A percentile compares a stretch with the other conserved stretches of the same genome.
These are phyloP conservation scores for Mangifera indica DNA, from an alignment of 345 rosid species.

Conservation along the genomic window DNA sequence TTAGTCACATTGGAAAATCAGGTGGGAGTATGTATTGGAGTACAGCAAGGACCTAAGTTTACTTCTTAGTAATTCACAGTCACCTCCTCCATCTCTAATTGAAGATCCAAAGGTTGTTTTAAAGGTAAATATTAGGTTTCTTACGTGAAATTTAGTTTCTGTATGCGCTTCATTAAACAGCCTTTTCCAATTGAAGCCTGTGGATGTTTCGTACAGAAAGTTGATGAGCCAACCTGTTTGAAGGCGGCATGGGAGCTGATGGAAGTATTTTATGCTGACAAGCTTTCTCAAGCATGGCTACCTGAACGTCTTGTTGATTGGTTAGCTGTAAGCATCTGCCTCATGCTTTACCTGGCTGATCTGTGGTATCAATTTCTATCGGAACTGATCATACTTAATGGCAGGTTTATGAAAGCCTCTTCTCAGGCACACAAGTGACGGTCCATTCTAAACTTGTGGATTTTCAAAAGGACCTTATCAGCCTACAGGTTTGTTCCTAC, in stretches of 20 bases:
- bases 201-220: conserved; percentile 35
- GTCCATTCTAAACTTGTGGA: conserved; percentile 71
- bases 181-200: not conserved
- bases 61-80: conserved; percentile 55
- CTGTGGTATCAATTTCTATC: conserved; percentile 8
- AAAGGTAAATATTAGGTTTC: conserved; percentile 40
- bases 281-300: conserved; percentile 67
- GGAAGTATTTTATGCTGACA: conserved; percentile 84
- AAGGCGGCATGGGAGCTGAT: conserved; percentile 98
- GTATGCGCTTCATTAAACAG: not conserved
- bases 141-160: not conserved
- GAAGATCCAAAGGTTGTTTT: conserved; percentile 64
- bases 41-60: conserved; percentile 74
- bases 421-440: conserved; percentile 55
- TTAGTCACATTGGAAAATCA: conserved; percentile 22
- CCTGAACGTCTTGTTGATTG: conserved; percentile 88
- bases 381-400: conserved; percentile 18
- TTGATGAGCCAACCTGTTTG: conserved; percentile 56
- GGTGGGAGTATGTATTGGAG: conserved; percentile 93
- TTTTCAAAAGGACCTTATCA: conserved; percentile 68
- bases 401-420: conserved; percentile 81
- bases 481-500: conserved; percentile 56
- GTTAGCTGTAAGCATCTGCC: conserved; percentile 76
- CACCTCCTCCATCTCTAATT: conserved; percentile 35
- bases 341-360: conserved; percentile 6